These are phyloP conservation scores for Exophiala phaeomuriformis DNA, from an alignment of 2,329 filamentous ascomycete species.

Conservation along the genomic window DNA sequence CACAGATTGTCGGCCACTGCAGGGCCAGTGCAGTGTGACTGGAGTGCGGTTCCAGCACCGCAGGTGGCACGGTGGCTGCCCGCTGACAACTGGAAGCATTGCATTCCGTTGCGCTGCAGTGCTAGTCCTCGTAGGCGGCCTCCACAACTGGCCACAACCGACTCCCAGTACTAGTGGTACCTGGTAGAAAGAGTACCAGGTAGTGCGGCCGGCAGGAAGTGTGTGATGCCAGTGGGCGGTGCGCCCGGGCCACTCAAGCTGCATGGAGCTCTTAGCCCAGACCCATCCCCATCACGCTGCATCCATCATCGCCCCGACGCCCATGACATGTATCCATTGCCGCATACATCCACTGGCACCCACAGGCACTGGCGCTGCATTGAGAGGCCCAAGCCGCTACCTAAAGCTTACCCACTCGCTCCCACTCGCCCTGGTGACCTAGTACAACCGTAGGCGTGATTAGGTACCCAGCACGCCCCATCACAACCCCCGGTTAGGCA, in stretches of 20 bases:
- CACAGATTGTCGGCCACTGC: neutral
- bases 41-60: neutral
- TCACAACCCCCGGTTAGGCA: neutral
- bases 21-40: neutral
- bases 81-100: neutral
- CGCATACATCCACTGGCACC: neutral
- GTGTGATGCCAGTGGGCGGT: neutral
- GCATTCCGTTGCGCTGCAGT: neutral
- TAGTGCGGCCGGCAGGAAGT: neutral
- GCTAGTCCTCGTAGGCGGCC: neutral
- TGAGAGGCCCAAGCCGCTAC: neutral
- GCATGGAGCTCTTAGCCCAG: neutral
- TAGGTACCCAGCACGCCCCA: neutral
- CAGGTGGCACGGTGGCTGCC: neutral
- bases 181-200: neutral
- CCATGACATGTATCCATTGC: neutral
- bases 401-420: neutral
- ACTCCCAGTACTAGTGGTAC: neutral
- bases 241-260: neutral
- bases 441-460: no score
- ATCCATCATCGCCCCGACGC: neutral
- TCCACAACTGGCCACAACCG: neutral
- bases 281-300: neutral
- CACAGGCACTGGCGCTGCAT: neutral
- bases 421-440: neutral